Evolutionary conservation across 2,329 filamentous ascomycete genomes (phyloP).

Genomic region (Cercospora sojina): DNA sequence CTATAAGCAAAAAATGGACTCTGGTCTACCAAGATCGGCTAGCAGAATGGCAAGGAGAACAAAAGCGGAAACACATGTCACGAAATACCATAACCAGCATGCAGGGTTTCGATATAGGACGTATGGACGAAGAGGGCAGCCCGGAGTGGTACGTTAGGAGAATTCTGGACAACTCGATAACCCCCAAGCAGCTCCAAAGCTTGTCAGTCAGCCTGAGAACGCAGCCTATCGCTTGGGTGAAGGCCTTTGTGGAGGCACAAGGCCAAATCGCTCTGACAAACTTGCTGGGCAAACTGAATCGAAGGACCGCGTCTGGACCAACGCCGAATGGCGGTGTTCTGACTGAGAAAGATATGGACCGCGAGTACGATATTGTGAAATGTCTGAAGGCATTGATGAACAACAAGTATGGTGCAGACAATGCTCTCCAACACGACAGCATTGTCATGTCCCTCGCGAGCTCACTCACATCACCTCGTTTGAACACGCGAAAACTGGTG

Average conservation of each 20-base stretch:
- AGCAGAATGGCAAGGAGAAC: slow-evolving; percentile 90
- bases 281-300: slow-evolving; percentile 88
- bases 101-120: slow-evolving; percentile 65
- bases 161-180: slow-evolving; percentile 93
- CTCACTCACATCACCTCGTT: slow-evolving; percentile 80
- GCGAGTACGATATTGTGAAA: slow-evolving; percentile 96
- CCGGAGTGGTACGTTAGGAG: slow-evolving; percentile 98
- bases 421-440: slow-evolving; percentile 85
- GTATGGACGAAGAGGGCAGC: slow-evolving; percentile 90
- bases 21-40: slow-evolving; percentile 92
- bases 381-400: slow-evolving; percentile 97
- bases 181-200: slow-evolving; percentile 86
- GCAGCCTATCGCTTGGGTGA: slow-evolving; percentile 96
- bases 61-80: slow-evolving; percentile 77
- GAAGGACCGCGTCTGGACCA: slow-evolving; percentile 74
- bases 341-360: slow-evolving; percentile 77
- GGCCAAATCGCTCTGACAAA: slow-evolving; percentile 95
- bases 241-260: slow-evolving; percentile 93
- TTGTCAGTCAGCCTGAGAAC: slow-evolving; percentile 92
- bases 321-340: slow-evolving; percentile 59
- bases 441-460: slow-evolving; percentile 84
- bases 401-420: slow-evolving; percentile 98
- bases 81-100: slow-evolving; percentile 63
- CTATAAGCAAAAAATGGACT: slow-evolving; percentile 94
- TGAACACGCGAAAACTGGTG: slow-evolving; percentile 90